Evolutionary conservation across 2,329 filamentous ascomycete species (phyloP), one percentile per base, ranked within the genome.

Genomic region (Cytospora paraplurivora): DNA sequence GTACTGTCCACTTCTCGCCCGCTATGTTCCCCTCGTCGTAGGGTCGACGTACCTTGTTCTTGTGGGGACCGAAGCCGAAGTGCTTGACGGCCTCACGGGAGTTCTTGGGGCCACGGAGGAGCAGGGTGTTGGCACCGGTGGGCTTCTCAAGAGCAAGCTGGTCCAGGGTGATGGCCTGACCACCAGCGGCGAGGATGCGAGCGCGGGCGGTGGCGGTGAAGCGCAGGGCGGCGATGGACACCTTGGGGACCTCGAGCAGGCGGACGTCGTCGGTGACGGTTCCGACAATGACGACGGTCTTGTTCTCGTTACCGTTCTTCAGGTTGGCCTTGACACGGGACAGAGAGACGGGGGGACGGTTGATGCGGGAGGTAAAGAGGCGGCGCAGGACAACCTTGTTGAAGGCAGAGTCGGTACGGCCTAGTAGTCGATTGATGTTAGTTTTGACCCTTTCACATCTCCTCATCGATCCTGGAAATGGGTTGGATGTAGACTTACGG

Each of bases 251-350:
- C 77, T 87, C 87, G 73, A 96, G 82, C 68, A 96, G 88, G 73
- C 95, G 93, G 88, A 95, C 96, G 86, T 99, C 95, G 76, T 99
- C 95, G 73, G 95, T 98, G 81, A 99, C 85, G 76, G 94, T 96
- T 74, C 93, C 95, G 75, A 99, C 89, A 70, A 98, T 83, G 71
- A 98, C 95, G 72, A 98, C 85, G 74, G 92, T 98, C 87, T 97
- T 92, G 78, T 87, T 88, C 69, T 82, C 75, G 70, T 78, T 81
- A 70, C 82, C 82, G 74, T 89, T 86, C 76, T 80, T 81, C 74
- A 86, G 80, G 81, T 90, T 91, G 77, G 82, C 80, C 70, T 84
- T 89, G 76, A 98, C 92, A 80, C 94, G 91, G 72, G 93, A 97
- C 76, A 99, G 86, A 67, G 93, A 97, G 76, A 99, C 89, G 70